Evolutionary conservation across 257 asterid species (phyloP).

Genomic region (Mitragyna speciosa): DNA sequence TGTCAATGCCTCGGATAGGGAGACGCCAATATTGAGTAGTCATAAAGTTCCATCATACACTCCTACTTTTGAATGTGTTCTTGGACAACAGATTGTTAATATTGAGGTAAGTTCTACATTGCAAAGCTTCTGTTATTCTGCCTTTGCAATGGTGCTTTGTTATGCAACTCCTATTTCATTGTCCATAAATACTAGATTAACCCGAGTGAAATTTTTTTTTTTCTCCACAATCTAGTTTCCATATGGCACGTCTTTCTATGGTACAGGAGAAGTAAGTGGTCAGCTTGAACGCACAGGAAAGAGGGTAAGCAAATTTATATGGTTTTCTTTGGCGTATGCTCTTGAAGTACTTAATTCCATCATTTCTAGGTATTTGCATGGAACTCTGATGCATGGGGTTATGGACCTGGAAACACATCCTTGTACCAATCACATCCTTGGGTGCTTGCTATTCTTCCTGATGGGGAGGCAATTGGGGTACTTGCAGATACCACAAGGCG

Average conservation of each 20-base stretch:
- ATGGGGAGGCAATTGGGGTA: conserved; percentile 84
- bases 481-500: conserved; percentile 93
- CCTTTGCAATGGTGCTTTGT: neutral
- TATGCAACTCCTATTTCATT: neutral
- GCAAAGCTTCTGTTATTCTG: neutral
- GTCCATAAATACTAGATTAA: conserved; percentile 7
- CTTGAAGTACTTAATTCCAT: conserved; percentile 3
- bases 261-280: conserved; percentile 95
- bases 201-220: conserved; percentile 13
- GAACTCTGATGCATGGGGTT: conserved; percentile 97
- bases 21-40: conserved; percentile 48
- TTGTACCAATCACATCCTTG: conserved; percentile 99
- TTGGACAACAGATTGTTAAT: conserved; percentile 65
- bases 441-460: conserved; percentile 86
- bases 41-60: conserved; percentile 49
- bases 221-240: conserved; percentile 69
- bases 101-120: conserved; percentile 50
- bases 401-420: conserved; percentile 86
- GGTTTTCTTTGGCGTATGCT: neutral
- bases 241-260: conserved; percentile 77
- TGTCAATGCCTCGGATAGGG: conserved; percentile 59
- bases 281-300: conserved; percentile 90
- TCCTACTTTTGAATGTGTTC: conserved; percentile 65
- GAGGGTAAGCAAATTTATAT: conserved; percentile 52
- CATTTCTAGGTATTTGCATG: conserved; percentile 71